Base-by-base conservation (phyloP, 495 filamentous ascomycete genomes). In the Tetracladium marchalianum region DNA sequence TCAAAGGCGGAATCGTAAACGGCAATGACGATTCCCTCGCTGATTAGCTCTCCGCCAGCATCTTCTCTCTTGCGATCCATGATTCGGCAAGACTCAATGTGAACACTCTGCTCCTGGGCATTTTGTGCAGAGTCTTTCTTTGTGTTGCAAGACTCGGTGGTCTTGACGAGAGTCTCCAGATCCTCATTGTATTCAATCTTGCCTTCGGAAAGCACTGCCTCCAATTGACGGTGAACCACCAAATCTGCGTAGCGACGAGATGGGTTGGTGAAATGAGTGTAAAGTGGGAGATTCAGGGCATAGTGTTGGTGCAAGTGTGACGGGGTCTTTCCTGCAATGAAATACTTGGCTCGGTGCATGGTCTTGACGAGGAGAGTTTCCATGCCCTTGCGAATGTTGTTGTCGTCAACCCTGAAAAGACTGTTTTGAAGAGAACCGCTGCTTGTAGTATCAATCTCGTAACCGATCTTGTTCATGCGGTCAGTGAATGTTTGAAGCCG, bases 1-100 rank as follows among this genome's bases (percentile, higher is more conserved):
- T 98, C 92, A 58, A 98, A 98, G 35, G 92, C 92, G 10, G 93
- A 97, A 68, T 98, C 92, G 66, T 98, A 98, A 11, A 98, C 93
- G 56, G 87, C 95, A 39, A 98, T 72, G 24, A 98, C 90, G 57
- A 98, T 90, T 43, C 92, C 93, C 61, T 96, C 93, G 68, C 85
- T 90, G 65, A 97, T 94, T 32, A 98, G 76, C 50, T 97, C 93
- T 43, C 87, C 87, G 39, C 87, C 87, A 55, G 83, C 74, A 52
- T 93, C 84, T 53, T 84, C 79, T 45, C 84, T 80, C 60, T 81
- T 83, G 64, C 84, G 85, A 60, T 96, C 89, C 83, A 98, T 95
- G 40, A 78, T 80, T 47, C 92, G 81, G 75, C 92, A 98, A 1
- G 89, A 85, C 59, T 97, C 93, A 55, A 98, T 97, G 65, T 98